Evolutionary conservation across 768 basidiomycete genomes (phyloP).

Genomic region (Lactarius hatsudake): DNA sequence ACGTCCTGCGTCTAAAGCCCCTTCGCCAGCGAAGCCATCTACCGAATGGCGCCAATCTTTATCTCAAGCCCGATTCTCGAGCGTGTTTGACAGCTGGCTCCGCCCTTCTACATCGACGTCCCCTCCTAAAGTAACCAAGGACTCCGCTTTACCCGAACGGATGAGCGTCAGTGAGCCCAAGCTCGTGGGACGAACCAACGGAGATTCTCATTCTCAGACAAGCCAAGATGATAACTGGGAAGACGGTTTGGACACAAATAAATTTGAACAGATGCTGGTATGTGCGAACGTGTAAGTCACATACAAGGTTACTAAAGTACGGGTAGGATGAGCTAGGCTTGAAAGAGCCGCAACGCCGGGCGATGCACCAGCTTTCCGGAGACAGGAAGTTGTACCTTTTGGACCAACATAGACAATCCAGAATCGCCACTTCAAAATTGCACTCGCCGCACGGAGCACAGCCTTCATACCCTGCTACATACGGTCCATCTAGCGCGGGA

Average conservation of each 20-base stretch:
- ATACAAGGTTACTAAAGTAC: constrained; percentile 13
- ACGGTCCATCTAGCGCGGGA: constrained; percentile 57
- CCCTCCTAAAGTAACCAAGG: constrained; percentile 32
- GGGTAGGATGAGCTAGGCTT: constrained; percentile 67
- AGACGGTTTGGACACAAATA: constrained; percentile 40
- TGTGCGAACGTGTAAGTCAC: constrained; percentile 27
- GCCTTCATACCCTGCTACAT: constrained; percentile 48
- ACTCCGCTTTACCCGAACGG: constrained; percentile 32
- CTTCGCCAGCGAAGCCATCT: constrained; percentile 27
- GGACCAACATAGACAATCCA: constrained; percentile 49
- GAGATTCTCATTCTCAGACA: constrained; percentile 29
- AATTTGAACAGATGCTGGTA: constrained; percentile 73
- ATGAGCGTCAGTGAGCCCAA: constrained; percentile 74
- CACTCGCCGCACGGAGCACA: constrained; percentile 32
- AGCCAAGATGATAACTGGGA: constrained; percentile 34
- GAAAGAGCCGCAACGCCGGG: constrained; percentile 63
- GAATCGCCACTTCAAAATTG: constrained; percentile 35
- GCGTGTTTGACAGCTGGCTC: constrained; percentile 65
- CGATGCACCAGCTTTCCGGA: constrained; percentile 57
- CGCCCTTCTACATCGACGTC: constrained; percentile 43
- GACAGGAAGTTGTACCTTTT: constrained; percentile 69
- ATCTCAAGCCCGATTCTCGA: constrained; percentile 60
- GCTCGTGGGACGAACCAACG: constrained; percentile 44
- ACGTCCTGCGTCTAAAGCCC: constrained; percentile 29
- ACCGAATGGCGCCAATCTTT: constrained; percentile 54